phyloP scores from a whole-genome alignment of 352 stramenopile species.

The Pythium rishiriense region DNA sequence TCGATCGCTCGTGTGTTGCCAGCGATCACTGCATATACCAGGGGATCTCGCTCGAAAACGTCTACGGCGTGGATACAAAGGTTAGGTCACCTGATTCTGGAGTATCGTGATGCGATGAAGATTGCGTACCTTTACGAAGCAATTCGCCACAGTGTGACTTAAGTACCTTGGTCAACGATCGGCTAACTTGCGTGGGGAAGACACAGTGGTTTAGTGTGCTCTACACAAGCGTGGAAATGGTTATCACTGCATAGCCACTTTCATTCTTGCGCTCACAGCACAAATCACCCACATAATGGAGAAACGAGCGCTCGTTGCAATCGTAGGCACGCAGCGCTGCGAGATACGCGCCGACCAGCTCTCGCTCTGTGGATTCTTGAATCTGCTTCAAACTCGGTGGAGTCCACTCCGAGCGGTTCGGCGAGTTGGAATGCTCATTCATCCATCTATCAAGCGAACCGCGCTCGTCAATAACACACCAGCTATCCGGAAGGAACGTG shows the following conservation, averaged over 20 bases:
- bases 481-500: neutral
- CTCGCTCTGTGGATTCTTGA: slow-evolving; percentile 21
- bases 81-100: too few relatives aligned
- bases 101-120: neutral
- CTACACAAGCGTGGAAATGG: neutral
- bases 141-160: neutral
- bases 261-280: neutral
- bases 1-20: slow-evolving; percentile 42
- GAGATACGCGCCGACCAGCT: slow-evolving; percentile 36
- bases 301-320: slow-evolving; percentile 38
- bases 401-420: slow-evolving; percentile 20
- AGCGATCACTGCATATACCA: slow-evolving; percentile 49
- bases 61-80: slow-evolving; percentile 24
- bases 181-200: neutral
- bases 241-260: neutral
- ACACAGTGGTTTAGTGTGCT: slow-evolving; percentile 4
- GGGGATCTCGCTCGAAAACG: slow-evolving; percentile 38
- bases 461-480: neutral
- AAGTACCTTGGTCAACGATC: neutral
- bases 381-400: slow-evolving; percentile 52
- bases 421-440: slow-evolving; percentile 8
- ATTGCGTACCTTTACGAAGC: slow-evolving; percentile 12
- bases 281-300: slow-evolving; percentile 54
- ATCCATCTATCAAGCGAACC: neutral
- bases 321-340: slow-evolving; percentile 38